Conservation (phyloP, 164 flowering plant genomes). For the Akebia trifoliata region DNA sequence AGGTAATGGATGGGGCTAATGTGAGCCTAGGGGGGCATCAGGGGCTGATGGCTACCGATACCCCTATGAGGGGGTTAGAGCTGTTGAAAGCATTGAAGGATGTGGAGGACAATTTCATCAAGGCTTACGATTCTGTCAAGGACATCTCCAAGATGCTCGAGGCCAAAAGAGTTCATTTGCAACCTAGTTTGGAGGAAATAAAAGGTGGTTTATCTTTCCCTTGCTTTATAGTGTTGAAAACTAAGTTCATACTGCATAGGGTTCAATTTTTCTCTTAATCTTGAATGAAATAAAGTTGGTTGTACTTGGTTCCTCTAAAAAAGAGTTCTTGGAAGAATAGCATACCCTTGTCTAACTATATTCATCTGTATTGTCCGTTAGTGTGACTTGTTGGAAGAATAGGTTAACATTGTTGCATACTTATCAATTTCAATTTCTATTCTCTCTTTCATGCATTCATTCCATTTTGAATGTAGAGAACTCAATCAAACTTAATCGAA, state of each 20-base stretch:
- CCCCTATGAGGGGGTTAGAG: conserved; percentile 61
- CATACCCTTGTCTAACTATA: no score
- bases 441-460: not conserved
- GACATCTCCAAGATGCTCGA: conserved; percentile 81
- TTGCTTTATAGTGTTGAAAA: no score
- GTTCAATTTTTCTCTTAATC: no score
- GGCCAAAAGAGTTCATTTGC: conserved; percentile 50
- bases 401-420: no score
- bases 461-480: no score
- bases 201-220: conserved; percentile 42
- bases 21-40: conserved; percentile 31
- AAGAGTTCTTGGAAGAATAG: no score
- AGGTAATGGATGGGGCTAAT: conserved; percentile 16
- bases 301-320: no score
- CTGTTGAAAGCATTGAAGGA: conserved; percentile 69
- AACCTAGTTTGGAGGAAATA: conserved; percentile 63
- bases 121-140: conserved; percentile 74
- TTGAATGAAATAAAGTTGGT: no score
- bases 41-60: conserved; percentile 46
- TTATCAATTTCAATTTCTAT: no score
- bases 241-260: no score
- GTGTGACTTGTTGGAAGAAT: no score
- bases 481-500: not conserved
- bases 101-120: conserved; percentile 67
- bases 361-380: no score